These are phyloP conservation scores for Elsinoe perseae DNA, from an alignment of 2,329 filamentous ascomycete species.

Conservation along the genomic window DNA sequence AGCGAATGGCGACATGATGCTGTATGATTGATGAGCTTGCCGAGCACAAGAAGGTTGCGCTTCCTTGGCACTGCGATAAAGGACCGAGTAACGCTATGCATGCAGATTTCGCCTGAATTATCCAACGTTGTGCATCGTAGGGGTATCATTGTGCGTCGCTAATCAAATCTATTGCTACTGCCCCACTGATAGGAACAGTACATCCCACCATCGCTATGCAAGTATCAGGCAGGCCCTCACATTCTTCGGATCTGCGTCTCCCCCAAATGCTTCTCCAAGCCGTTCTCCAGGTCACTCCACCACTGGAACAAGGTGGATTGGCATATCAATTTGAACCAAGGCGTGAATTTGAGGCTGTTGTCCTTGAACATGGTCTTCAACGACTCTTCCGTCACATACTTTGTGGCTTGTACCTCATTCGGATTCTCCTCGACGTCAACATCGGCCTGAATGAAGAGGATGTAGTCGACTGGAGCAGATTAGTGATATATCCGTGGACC, in stretches of 20 bases:
- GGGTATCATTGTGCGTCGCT: conserved; percentile 11
- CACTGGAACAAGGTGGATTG: conserved; percentile 95
- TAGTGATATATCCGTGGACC: conserved; percentile 18
- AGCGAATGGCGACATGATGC: too few species aligned
- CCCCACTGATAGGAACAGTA: conserved; percentile 1
- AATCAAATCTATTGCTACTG: conserved; percentile 1
- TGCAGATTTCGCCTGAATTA: neutral
- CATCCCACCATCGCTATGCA: conserved; percentile 4
- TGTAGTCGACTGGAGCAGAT: conserved; percentile 73
- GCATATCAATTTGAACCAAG: conserved; percentile 99
- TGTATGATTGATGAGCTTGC: too few species aligned
- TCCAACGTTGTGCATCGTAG: neutral
- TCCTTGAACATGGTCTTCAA: conserved; percentile 81
- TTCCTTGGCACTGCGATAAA: too few species aligned
- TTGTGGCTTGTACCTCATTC: conserved; percentile 81
- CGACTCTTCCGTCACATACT: conserved; percentile 75
- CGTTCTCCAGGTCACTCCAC: conserved; percentile 80
- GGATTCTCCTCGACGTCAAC: conserved; percentile 74
- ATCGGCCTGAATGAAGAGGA: conserved; percentile 92
- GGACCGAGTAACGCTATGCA: neutral
- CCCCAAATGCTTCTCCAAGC: conserved; percentile 75
- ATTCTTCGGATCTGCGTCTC: conserved; percentile 85
- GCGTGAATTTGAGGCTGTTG: conserved; percentile 75
- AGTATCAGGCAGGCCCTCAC: conserved; percentile 30
- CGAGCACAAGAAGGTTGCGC: too few species aligned